Conservation (phyloP, 176 grass and related monocot species). For the Areca catechu region DNA sequence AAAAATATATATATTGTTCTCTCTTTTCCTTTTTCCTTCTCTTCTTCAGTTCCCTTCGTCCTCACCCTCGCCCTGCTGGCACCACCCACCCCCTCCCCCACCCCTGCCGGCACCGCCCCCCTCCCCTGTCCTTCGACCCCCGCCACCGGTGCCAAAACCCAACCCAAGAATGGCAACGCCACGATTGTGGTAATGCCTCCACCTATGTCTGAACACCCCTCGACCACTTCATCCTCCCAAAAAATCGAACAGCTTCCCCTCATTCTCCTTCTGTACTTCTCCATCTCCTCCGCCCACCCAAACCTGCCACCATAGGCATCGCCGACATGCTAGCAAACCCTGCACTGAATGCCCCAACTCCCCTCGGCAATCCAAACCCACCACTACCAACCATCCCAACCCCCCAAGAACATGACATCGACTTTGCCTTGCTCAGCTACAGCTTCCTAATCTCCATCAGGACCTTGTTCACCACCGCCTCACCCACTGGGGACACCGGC, state of each 20-base stretch:
- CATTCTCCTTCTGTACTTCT: background rate
- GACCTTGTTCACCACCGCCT: conserved; percentile 2
- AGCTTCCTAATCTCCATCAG: conserved; percentile 4
- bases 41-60: too few relatives aligned
- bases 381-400: background rate
- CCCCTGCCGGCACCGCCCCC: too few relatives aligned
- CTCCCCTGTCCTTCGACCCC: too few relatives aligned
- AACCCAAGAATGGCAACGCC: background rate
- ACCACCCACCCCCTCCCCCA: too few relatives aligned
- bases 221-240: background rate
- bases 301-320: background rate
- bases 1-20: too few relatives aligned
- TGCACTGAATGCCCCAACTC: background rate
- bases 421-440: conserved; percentile 6
- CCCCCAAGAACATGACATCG: background rate
- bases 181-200: background rate
- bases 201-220: background rate
- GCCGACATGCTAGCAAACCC: conserved; percentile 7
- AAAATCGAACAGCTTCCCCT: conserved; percentile 6
- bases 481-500: background rate
- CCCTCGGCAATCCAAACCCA: background rate
- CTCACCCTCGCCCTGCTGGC: too few relatives aligned
- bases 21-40: too few relatives aligned
- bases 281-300: conserved; percentile 1
- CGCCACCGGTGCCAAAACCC: too few relatives aligned